These are phyloP conservation scores for Rhodosporidiobolus odoratus DNA, from an alignment of 768 basidiomycete genomes.

Conservation along the genomic window DNA sequence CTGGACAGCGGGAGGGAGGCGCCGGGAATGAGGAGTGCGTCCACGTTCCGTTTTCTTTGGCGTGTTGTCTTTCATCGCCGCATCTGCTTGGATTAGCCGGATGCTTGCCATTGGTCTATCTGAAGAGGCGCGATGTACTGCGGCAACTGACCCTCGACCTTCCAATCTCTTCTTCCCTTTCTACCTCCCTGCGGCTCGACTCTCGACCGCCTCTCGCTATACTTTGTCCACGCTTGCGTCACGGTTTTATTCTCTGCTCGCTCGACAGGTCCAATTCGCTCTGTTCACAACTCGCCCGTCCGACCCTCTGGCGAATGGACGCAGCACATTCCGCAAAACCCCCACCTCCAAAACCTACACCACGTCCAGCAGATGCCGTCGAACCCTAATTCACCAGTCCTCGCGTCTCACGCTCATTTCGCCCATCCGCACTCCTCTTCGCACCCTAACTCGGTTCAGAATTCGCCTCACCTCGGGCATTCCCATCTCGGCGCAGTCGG, in stretches of 20 bases:
- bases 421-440: too few relatives aligned
- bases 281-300: neutral
- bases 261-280: slow-evolving; percentile 5
- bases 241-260: too few relatives aligned
- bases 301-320: slow-evolving; percentile 20
- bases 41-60: neutral
- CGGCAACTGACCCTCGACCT: neutral
- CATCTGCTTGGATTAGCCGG: too few relatives aligned
- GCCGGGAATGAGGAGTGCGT: slow-evolving; percentile 21
- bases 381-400: neutral
- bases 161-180: neutral
- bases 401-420: neutral
- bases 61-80: neutral
- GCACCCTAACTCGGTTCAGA: too few relatives aligned
- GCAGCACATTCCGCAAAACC: neutral
- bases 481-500: too few relatives aligned
- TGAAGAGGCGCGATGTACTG: too few relatives aligned
- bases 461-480: too few relatives aligned
- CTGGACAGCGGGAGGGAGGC: slow-evolving; percentile 16
- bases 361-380: too few relatives aligned
- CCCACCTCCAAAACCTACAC: neutral
- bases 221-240: too few relatives aligned
- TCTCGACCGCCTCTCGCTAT: neutral
- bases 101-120: too few relatives aligned
- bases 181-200: neutral